Conservation (phyloP, 2,329 filamentous ascomycete genomes). For the Pyrenophora teres region DNA sequence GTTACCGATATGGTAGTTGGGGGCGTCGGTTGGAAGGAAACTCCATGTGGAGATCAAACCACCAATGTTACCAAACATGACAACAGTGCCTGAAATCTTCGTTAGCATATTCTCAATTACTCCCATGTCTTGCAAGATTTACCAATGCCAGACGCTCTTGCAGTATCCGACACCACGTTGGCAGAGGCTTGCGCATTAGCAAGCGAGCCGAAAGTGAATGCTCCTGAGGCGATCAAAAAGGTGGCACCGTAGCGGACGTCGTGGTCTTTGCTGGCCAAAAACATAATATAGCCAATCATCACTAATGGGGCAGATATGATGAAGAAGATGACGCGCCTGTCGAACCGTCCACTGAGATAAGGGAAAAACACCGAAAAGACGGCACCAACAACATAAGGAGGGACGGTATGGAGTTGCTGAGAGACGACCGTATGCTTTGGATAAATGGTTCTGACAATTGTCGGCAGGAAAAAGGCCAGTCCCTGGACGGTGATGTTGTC, state of each 20-base stretch:
- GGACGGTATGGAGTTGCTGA: conserved; percentile 72
- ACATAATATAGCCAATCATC: conserved; percentile 72
- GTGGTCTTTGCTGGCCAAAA: conserved; percentile 59
- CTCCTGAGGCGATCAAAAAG: conserved; percentile 69
- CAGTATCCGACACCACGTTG: conserved; percentile 73
- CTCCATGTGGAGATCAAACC: conserved; percentile 69
- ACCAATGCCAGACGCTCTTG: conserved; percentile 67
- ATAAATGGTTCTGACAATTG: conserved; percentile 72
- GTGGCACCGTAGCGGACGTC: conserved; percentile 70
- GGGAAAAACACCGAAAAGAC: conserved; percentile 69
- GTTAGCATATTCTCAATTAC: background rate
- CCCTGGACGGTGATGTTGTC: conserved; percentile 74
- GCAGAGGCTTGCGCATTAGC: conserved; percentile 70
- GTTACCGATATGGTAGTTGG: conserved; percentile 72
- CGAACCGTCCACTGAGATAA: conserved; percentile 64
- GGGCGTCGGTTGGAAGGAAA: conserved; percentile 66
- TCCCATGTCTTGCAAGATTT: background rate
- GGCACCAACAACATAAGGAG: conserved; percentile 70
- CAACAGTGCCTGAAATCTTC: conserved; percentile 54
- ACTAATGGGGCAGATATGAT: conserved; percentile 64
- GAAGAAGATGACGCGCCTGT: conserved; percentile 65
- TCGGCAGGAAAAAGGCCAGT: conserved; percentile 71
- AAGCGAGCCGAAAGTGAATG: conserved; percentile 67
- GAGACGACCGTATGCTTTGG: conserved; percentile 60
- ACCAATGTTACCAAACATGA: conserved; percentile 76